Base-by-base conservation (phyloP, 1,284 basidiomycete genomes). In the Ganoderma resinaceum region DNA sequence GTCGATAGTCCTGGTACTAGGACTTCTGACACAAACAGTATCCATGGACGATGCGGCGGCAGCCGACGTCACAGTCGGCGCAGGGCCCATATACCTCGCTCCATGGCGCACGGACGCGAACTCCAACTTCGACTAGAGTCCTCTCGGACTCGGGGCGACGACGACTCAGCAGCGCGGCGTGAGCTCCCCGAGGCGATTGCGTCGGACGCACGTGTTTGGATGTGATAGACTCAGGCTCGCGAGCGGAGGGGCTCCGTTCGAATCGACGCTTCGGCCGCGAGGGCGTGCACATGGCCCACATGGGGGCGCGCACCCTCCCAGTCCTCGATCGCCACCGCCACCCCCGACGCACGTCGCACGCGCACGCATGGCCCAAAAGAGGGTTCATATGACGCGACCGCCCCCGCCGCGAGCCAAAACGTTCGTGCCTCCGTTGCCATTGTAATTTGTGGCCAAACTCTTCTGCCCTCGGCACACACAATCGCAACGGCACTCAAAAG, bases 231-330 rank as follows among this genome's bases (percentile, higher is more conserved):
- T 49, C 23, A 49, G 46, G 14, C 46, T 49, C 46, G 46, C 46
- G 46, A 12, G 23, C 46, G 46, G 46, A 26, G 46, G 46, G 46
- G 46, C 23, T 12, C 37, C 61, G 46, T 62, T 52, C 61, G n/a
- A 62, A 52, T 49, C 43, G 61, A 62, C 49, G 33, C 42, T 62
- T 49, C 46, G 61, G 31, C 33, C 23, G 63, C 63, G 63, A n/a
- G 63, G 63, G 63, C 42, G 33, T 33, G 16, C 55, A 58, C 55
- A 57, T 57, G 55, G 55, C 29, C 16, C 33, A 9, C 55, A 58
- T 58, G 55, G 55, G 55, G 29, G 33, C 33, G 55, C 53, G 26
- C 31, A 33, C 33, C 31, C 55, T n/a, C 33, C 20, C 55, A 31
- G 8, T 23, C 33, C 46, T 23, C 46, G 46, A 49, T 49, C 23